phyloP scores from a whole-genome alignment of 805 yeast genomes.

The Lachancea sp. region DNA sequence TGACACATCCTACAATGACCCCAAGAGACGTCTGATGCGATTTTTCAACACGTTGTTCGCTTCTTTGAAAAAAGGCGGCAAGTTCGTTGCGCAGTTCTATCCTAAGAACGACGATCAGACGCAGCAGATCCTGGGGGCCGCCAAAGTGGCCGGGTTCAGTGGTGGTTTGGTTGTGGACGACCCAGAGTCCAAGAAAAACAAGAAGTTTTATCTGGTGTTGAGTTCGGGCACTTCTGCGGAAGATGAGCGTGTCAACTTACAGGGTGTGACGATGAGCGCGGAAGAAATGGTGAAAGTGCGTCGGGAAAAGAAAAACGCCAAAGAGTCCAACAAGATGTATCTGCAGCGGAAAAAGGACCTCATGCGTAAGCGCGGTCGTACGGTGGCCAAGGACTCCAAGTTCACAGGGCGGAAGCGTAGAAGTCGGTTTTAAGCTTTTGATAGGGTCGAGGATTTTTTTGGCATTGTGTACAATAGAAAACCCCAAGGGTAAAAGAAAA shows the following conservation, averaged over 20 bases:
- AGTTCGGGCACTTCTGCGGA: slow-evolving; percentile 65
- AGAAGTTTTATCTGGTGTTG: slow-evolving; percentile 82
- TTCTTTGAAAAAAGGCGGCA: slow-evolving; percentile 85
- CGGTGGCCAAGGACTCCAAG: slow-evolving; percentile 83
- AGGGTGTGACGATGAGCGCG: slow-evolving; percentile 76
- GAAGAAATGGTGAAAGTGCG: slow-evolving; percentile 40
- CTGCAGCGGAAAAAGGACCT: slow-evolving; percentile 88
- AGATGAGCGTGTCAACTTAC: slow-evolving; percentile 68
- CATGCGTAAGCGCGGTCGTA: slow-evolving; percentile 85
- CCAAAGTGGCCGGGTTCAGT: slow-evolving; percentile 90
- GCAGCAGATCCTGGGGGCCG: slow-evolving; percentile 69
- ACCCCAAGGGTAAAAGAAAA: background rate
- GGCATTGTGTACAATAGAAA: slow-evolving; percentile 4
- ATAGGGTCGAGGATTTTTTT: background rate
- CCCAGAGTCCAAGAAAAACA: slow-evolving; percentile 86
- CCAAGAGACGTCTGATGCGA: slow-evolving; percentile 67
- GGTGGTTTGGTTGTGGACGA: slow-evolving; percentile 94
- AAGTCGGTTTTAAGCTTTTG: slow-evolving; percentile 43
- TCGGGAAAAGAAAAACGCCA: slow-evolving; percentile 32
- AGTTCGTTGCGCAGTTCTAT: slow-evolving; percentile 94
- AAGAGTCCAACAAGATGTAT: slow-evolving; percentile 73
- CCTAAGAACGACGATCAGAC: slow-evolving; percentile 86
- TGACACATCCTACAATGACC: slow-evolving; percentile 75
- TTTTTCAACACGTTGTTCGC: slow-evolving; percentile 89
- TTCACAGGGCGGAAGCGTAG: slow-evolving; percentile 84